Percentiles rank a stretch among this genome's conserved stretches.
Evolutionary conservation across 2,329 filamentous ascomycete species (phyloP).

Genomic region (Curvularia lunata): DNA sequence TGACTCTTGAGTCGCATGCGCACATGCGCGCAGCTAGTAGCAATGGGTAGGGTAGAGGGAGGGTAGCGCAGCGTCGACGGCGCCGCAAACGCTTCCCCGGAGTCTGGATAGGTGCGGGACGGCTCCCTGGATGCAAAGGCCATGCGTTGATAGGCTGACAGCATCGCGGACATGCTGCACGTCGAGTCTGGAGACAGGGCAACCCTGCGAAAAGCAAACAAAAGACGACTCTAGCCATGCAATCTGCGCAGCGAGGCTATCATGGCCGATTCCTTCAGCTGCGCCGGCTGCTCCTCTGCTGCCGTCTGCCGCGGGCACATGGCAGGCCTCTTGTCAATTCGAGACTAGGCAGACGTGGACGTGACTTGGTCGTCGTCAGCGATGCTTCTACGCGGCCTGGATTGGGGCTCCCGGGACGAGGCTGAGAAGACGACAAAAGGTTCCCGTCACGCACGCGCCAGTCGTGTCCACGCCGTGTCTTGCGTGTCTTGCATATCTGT

Average conservation of each 20-base stretch:
- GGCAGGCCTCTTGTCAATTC: slow-evolving; percentile 20
- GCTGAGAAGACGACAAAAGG: slow-evolving; percentile 4
- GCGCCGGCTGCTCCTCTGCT: background rate
- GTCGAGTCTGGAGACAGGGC: slow-evolving; percentile 9
- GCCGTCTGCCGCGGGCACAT: slow-evolving; percentile 24
- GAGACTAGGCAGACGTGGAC: slow-evolving; percentile 29
- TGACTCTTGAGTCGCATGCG: slow-evolving; percentile 37
- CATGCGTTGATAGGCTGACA: slow-evolving; percentile 24
- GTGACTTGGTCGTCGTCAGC: slow-evolving; percentile 32
- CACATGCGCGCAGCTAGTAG: slow-evolving; percentile 18
- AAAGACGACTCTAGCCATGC: slow-evolving; percentile 10
- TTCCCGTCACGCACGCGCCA: background rate
- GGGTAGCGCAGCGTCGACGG: slow-evolving; percentile 16
- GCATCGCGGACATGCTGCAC: slow-evolving; percentile 7
- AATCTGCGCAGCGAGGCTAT: slow-evolving; percentile 1
- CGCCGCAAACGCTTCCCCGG: slow-evolving; percentile 28
- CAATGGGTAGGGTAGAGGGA: too few relatives aligned
- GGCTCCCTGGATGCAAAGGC: slow-evolving; percentile 9
- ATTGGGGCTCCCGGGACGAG: slow-evolving; percentile 5
- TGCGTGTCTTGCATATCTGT: slow-evolving; percentile 5
- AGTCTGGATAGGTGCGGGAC: slow-evolving; percentile 28
- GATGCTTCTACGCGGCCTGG: slow-evolving; percentile 20
- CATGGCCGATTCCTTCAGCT: background rate
- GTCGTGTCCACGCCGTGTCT: slow-evolving; percentile 3
- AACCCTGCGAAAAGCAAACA: slow-evolving; percentile 15